These are phyloP conservation scores for Sphaerulina vaccinii DNA, from an alignment of 2,329 filamentous ascomycete species.

Conservation along the genomic window DNA sequence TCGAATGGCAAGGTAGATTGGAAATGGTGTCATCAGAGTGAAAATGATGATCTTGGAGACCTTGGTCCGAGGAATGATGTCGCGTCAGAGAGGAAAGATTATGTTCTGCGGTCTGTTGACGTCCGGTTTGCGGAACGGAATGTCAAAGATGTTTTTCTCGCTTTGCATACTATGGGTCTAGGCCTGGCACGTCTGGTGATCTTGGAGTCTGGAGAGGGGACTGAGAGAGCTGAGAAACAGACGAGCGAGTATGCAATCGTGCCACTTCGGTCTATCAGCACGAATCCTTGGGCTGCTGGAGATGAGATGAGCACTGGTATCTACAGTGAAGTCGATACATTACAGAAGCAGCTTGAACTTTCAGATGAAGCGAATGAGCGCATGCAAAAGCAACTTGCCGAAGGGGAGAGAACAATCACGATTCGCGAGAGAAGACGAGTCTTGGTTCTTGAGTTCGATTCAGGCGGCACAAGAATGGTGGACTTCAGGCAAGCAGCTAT, in stretches of 20 bases:
- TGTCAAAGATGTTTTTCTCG: conserved; percentile 23
- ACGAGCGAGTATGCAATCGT: conserved; percentile 23
- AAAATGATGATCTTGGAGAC: neutral
- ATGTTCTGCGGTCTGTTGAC: conserved; percentile 21
- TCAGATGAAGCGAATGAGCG: conserved; percentile 1
- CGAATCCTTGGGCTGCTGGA: neutral
- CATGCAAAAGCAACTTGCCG: conserved; percentile 6
- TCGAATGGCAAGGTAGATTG: neutral
- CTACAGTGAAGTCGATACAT: conserved; percentile 7
- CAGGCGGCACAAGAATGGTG: neutral
- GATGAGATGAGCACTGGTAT: neutral
- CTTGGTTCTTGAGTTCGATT: conserved; percentile 15
- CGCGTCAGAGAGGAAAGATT: neutral
- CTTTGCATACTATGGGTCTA: conserved; percentile 22
- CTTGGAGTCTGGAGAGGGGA: neutral
- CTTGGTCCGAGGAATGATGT: neutral
- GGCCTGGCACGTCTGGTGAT: conserved; percentile 18
- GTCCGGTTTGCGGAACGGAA: conserved; percentile 23
- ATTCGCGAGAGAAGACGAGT: conserved; percentile 12
- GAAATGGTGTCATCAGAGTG: neutral
- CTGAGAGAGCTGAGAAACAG: neutral
- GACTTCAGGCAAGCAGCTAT: conserved; percentile 5
- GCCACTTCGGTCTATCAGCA: neutral
- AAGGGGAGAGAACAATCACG: conserved; percentile 10
- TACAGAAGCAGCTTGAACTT: conserved; percentile 10